phyloP scores from a whole-genome alignment of 805 yeast species.

The Metschnikowia matae region DNA sequence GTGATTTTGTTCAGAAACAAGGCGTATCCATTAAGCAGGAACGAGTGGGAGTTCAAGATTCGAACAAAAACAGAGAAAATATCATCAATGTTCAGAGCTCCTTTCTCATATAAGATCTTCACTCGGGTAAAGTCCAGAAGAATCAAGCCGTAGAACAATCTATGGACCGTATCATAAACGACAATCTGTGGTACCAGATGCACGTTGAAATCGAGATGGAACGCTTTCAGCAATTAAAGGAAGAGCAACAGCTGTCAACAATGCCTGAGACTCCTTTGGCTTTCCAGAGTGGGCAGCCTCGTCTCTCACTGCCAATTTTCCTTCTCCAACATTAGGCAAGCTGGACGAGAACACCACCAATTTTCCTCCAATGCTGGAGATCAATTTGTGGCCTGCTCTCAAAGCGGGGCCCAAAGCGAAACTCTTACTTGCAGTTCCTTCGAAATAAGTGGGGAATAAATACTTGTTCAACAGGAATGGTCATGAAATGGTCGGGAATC shows the following conservation, averaged over 20 bases:
- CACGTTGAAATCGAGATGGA: no score
- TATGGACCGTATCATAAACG: no score
- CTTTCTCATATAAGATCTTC: slow-evolving; percentile 46
- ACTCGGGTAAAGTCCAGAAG: slow-evolving; percentile 54
- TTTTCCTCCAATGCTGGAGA: slow-evolving; percentile 83
- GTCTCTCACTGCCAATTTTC: slow-evolving; percentile 74
- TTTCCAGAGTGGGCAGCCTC: slow-evolving; percentile 74
- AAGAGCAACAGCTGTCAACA: slow-evolving; percentile 68
- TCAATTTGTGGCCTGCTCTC: slow-evolving; percentile 76
- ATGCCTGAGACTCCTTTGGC: slow-evolving; percentile 73
- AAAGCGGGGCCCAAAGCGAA: slow-evolving; percentile 92
- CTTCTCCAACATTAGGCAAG: slow-evolving; percentile 81
- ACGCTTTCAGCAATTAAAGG: no score
- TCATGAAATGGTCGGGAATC: no score
- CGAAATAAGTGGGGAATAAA: slow-evolving; percentile 73
- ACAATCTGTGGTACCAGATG: no score
- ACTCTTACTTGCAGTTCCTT: slow-evolving; percentile 53
- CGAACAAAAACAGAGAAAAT: slow-evolving; percentile 36
- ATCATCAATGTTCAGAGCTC: slow-evolving; percentile 37
- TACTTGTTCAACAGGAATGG: no score
- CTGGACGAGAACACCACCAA: slow-evolving; percentile 74
- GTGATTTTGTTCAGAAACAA: slow-evolving; percentile 21
- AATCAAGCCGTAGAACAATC: slow-evolving; percentile 57
- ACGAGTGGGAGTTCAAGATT: slow-evolving; percentile 16
- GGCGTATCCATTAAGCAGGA: slow-evolving; percentile 22